Evolutionary conservation across 164 flowering plant genomes (phyloP), one percentile per base, ranked within the genome.

Genomic region (Magnolia sinica): DNA sequence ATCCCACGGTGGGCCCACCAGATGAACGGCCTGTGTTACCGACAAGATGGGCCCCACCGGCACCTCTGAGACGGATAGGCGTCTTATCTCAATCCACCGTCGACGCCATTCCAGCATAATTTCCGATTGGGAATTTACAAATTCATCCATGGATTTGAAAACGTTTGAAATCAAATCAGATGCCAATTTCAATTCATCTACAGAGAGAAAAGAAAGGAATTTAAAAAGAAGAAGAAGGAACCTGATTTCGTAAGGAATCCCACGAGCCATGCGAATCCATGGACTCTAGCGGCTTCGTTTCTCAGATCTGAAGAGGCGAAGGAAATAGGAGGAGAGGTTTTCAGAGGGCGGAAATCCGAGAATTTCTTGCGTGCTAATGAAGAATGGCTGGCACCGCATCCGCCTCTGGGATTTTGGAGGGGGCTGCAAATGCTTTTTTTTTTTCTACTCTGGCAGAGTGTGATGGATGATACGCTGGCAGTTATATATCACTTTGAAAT

Each of bases 211-310:
- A 18, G 50, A 7, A 37, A 18, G 51, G n/a, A n/a, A 52, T 9
- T 23, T 14, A 13, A 55, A 37, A 19, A 4, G 22, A 51, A 9
- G 4, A 23, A 23, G 4, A 13, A 37, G 45, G 22, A 19, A 92
- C 97, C 97, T 92, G 95, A 51, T 89, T 91, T 14, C 95, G 91
- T 27, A 92, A 81, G 49, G 95, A 85, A 74, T 92, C 95, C 97
- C 97, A 91, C 16, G 94, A 90, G 81, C 78, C 87, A 8, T 91
- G 84, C 49, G 84, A 86, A 78, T 92, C 97, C 97, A 90, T 89
- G 76, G 76, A 27, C 22, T 66, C 1, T 71, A 65, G 58, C 63
- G 6, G 19, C 45, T 22, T 70, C 59, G 77, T n/a, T 74, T 78
- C 23, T 78, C 79, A 64, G 24, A n/a, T 64, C 68, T 64, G 23